Percentiles rank a stretch among this genome's conserved stretches.
Evolutionary conservation across 805 yeast genomes (phyloP).

Genomic region (Suhomyces pyralidae): DNA sequence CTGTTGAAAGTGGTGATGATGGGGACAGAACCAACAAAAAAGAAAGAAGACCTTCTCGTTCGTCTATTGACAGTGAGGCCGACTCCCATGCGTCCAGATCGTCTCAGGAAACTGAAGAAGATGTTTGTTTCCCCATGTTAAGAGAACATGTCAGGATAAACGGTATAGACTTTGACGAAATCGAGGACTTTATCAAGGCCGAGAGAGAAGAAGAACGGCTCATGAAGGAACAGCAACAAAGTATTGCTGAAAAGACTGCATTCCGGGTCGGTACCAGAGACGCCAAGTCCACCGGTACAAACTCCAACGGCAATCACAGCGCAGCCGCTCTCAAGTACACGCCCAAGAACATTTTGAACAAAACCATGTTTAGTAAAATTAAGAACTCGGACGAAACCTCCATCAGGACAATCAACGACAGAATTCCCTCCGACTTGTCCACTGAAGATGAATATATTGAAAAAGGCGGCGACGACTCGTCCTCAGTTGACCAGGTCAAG

Average conservation of each 20-base stretch:
- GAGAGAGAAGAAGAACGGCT: conserved; percentile 47
- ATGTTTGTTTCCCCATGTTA: conserved; percentile 93
- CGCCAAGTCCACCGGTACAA: conserved; percentile 24
- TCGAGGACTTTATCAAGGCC: conserved; percentile 74
- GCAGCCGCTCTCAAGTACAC: conserved; percentile 62
- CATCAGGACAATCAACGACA: conserved; percentile 3
- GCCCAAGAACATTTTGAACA: conserved; percentile 41
- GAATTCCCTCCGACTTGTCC: conserved; percentile 20
- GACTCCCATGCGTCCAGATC: conserved; percentile 73
- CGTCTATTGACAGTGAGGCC: conserved; percentile 56
- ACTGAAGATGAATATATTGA: conserved; percentile 16
- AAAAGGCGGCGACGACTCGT: conserved; percentile 16
- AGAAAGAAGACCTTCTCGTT: conserved; percentile 34
- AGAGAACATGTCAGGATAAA: conserved; percentile 57
- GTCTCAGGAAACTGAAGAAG: conserved; percentile 92
- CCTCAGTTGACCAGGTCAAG: conserved; percentile 33
- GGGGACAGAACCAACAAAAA: conserved; percentile 9
- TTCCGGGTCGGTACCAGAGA: conserved; percentile 6
- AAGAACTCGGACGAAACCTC: not conserved
- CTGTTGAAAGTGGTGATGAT: conserved; percentile 17
- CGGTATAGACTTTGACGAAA: conserved; percentile 88
- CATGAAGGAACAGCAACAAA: conserved; percentile 17
- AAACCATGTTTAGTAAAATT: not conserved
- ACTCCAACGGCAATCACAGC: conserved; percentile 35
- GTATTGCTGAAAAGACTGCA: conserved; percentile 4